Evolutionary conservation across 345 rosid genomes (phyloP), one percentile per base, ranked within the genome.

Genomic region (Gossypium rotundifolium): DNA sequence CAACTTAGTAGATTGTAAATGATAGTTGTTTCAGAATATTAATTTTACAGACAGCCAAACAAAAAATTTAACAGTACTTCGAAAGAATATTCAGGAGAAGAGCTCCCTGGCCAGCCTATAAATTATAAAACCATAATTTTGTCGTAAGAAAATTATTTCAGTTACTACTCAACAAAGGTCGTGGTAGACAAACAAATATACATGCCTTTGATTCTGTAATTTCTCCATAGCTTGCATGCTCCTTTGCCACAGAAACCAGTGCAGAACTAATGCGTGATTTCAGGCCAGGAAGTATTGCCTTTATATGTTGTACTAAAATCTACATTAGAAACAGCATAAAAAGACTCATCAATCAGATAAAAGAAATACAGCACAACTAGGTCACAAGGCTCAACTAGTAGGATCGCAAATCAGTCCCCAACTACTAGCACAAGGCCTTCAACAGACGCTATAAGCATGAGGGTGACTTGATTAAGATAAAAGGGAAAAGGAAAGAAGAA

Each of bases 31-130:
- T 25, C 64, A 65, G 25, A 72, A 66, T 66, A 59, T 54, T 14
- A 27, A 23, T 77, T 23, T 22, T 46, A 54, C 11, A 46, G 40
- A 45, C n/a, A 23, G 11, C n/a, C n/a, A 45, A 67, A 46, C 14
- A 70, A 17, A 14, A 33, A 33, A 65, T 57, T 72, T 84, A 93
- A 62, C 88, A 87, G 78, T 93, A 96, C 81, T 90, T 93, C 14
- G 98, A 93, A 72, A 93, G 91, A 79, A 96, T 90, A 77, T 91
- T 93, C 78, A 96, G 85, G n/a, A 96, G 87, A 77, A 95, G 89
- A 77, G 99, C 94, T 66, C 99, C 97, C 79, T 91, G 97, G 53
- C 96, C 98, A 82, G 97, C 96, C 99, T 95, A 71, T 42, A 22
- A 11, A 55, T 78, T 77, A 71, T 65, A 86, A 71, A 68, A 66